Evolutionary conservation across 2,329 filamentous ascomycete species (phyloP).

Genomic region (Pestalotiopsis fici): DNA sequence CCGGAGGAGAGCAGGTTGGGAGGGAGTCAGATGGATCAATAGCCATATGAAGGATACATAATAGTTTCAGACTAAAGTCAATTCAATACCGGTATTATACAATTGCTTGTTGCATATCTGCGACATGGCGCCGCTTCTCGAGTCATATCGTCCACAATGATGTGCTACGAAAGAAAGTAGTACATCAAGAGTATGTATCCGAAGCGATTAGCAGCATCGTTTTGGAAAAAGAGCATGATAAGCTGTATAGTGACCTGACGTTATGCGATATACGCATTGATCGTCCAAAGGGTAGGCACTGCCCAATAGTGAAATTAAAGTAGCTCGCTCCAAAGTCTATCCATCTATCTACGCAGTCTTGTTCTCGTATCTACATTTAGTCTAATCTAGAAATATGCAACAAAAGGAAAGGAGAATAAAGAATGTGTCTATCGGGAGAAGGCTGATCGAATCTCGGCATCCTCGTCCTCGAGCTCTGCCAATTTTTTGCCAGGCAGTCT

Average conservation of each 20-base stretch:
- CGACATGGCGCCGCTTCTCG: too few relatives aligned
- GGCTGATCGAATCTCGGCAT: constrained; percentile 8
- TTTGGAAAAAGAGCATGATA: too few relatives aligned
- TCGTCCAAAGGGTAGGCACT: neutral
- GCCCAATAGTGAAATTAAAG: neutral
- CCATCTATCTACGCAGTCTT: neutral
- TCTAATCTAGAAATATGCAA: neutral
- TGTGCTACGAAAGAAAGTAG: too few relatives aligned
- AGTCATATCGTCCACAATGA: too few relatives aligned
- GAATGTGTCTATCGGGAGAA: neutral
- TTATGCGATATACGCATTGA: neutral
- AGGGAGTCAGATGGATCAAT: neutral
- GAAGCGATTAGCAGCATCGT: too few relatives aligned
- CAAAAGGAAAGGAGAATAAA: too few relatives aligned
- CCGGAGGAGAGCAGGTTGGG: neutral
- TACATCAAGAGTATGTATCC: too few relatives aligned
- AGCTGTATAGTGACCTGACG: too few relatives aligned
- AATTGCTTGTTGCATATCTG: too few relatives aligned
- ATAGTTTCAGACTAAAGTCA: too few relatives aligned
- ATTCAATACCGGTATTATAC: too few relatives aligned
- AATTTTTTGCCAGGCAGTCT: constrained; percentile 9
- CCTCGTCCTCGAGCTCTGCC: constrained; percentile 8
- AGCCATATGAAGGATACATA: neutral
- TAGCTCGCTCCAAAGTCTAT: neutral
- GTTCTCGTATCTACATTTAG: neutral